These are phyloP conservation scores for Orbilia quercus DNA, from an alignment of 2,329 filamentous ascomycete species.

Conservation along the genomic window DNA sequence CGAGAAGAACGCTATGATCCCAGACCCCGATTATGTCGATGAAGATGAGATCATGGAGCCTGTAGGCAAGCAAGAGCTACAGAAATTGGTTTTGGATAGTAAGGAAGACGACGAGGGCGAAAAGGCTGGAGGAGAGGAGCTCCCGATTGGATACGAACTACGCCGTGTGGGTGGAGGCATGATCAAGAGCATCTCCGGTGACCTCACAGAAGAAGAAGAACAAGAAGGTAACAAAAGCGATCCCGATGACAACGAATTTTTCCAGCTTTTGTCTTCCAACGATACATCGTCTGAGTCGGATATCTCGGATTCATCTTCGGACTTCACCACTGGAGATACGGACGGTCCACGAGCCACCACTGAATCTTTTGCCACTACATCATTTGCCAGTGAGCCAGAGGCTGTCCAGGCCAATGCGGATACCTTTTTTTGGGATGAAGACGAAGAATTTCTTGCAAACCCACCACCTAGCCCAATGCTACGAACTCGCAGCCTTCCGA, in stretches of 20 bases:
- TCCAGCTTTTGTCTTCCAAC: slow-evolving; percentile 10
- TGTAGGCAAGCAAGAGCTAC: neutral
- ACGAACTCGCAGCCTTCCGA: neutral
- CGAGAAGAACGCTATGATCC: slow-evolving; percentile 14
- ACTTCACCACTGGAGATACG: neutral
- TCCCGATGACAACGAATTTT: neutral
- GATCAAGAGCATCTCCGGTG: neutral
- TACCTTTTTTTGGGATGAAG: neutral
- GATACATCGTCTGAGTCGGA: slow-evolving; percentile 10
- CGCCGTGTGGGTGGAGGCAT: slow-evolving; percentile 1
- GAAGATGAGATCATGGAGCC: slow-evolving; percentile 35
- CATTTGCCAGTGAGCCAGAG: neutral
- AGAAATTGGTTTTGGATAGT: neutral
- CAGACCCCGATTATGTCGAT: neutral
- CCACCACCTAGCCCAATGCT: neutral
- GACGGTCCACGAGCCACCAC: neutral
- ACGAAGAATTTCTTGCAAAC: neutral
- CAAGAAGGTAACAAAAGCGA: neutral
- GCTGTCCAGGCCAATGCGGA: too few species aligned
- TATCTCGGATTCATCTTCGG: neutral
- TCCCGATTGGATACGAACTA: slow-evolving; percentile 26
- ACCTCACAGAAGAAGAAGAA: neutral
- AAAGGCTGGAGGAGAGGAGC: neutral
- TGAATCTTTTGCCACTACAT: neutral
- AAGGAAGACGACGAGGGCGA: neutral